Percentiles rank a stretch among this genome's conserved stretches.
These are phyloP conservation scores for Vaccinium corymbosum DNA, from an alignment of 148 eudicot genomes.

Conservation along the genomic window DNA sequence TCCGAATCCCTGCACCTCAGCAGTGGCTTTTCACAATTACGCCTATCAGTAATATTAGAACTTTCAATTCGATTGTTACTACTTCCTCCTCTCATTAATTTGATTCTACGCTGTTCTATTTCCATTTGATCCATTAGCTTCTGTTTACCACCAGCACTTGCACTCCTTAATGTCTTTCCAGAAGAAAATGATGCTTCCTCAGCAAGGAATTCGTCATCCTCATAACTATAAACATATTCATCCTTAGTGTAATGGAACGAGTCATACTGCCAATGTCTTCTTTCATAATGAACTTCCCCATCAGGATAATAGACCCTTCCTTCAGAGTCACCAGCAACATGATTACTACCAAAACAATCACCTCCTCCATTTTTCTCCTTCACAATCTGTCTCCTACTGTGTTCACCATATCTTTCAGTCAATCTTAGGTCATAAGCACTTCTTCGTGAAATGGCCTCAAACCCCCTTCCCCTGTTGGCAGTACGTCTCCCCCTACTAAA, in stretches of 20 bases:
- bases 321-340: slow-evolving; percentile 5
- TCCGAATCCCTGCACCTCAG: slow-evolving; percentile 22
- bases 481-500: slow-evolving; percentile 12
- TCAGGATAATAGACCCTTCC: slow-evolving; percentile 5
- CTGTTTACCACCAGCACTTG: slow-evolving; percentile 15
- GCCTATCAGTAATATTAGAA: slow-evolving; percentile 18
- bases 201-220: slow-evolving; percentile 12
- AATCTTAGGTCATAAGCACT: slow-evolving; percentile 8
- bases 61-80: slow-evolving; percentile 16
- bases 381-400: slow-evolving; percentile 9
- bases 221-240: slow-evolving; percentile 12
- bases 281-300: slow-evolving; percentile 13
- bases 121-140: slow-evolving; percentile 18
- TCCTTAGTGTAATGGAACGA: slow-evolving; percentile 17
- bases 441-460: slow-evolving; percentile 8
- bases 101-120: slow-evolving; percentile 10
- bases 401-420: background rate
- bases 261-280: slow-evolving; percentile 23
- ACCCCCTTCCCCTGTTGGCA: slow-evolving; percentile 13
- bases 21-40: slow-evolving; percentile 12
- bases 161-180: slow-evolving; percentile 13
- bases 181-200: slow-evolving; percentile 21
- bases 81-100: slow-evolving; percentile 10
- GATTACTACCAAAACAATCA: slow-evolving; percentile 12
- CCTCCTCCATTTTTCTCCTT: slow-evolving; percentile 14